Conservation (phyloP, 1,284 basidiomycete genomes). For the Flammula alnicola region DNA sequence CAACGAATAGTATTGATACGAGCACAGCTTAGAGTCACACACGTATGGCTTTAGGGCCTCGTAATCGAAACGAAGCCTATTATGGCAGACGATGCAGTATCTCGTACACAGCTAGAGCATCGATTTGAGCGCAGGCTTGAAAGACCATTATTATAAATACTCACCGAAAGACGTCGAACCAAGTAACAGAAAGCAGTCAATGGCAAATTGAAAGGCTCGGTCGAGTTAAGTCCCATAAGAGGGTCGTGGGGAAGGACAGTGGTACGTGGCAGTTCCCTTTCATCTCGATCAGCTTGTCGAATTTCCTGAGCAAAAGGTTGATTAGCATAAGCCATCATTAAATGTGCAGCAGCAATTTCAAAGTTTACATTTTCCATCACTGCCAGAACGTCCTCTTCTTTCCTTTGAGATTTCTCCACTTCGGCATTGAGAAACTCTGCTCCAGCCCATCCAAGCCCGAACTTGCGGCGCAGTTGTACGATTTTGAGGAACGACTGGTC, state of each 20-base stretch:
- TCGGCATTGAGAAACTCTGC: slow-evolving; percentile 57
- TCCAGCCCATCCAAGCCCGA: slow-evolving; percentile 64
- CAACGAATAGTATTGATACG: slow-evolving; percentile 65
- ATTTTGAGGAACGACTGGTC: slow-evolving; percentile 56
- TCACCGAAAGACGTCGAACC: slow-evolving; percentile 59
- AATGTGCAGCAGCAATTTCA: no score
- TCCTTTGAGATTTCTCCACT: slow-evolving; percentile 50
- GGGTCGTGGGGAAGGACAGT: slow-evolving; percentile 59
- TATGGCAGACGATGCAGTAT: slow-evolving; percentile 68
- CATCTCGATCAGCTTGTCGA: slow-evolving; percentile 48
- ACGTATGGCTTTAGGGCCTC: slow-evolving; percentile 71
- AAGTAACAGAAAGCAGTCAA: slow-evolving; percentile 64
- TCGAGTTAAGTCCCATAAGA: slow-evolving; percentile 35
- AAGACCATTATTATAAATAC: no score
- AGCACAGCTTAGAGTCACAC: slow-evolving; percentile 60
- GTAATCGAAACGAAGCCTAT: slow-evolving; percentile 51
- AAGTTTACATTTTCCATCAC: slow-evolving; percentile 38
- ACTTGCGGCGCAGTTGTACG: slow-evolving; percentile 53
- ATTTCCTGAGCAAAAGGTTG: slow-evolving; percentile 36
- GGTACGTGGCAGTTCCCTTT: slow-evolving; percentile 41
- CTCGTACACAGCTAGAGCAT: slow-evolving; percentile 57
- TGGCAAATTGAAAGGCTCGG: slow-evolving; percentile 53
- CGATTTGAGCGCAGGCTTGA: not conserved
- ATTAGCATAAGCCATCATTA: no score
- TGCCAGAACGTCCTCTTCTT: slow-evolving; percentile 41